Conservation (phyloP, 2,329 filamentous ascomycete genomes). For the Daldinia eschscholtzii region DNA sequence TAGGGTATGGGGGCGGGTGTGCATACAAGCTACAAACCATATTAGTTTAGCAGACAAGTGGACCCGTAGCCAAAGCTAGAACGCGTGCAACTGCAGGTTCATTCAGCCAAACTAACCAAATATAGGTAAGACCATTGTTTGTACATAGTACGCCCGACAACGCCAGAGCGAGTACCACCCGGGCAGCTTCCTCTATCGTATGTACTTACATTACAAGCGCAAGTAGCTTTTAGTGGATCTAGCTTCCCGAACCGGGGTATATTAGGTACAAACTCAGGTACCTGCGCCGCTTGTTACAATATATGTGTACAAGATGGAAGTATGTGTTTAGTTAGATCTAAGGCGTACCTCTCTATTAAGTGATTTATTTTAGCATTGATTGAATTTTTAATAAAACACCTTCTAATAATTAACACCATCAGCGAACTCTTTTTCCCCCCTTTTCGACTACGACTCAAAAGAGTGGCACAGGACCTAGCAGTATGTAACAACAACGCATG, state of each 20-base stretch:
- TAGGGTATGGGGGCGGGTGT: slow-evolving; percentile 14
- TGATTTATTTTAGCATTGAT: slow-evolving; percentile 11
- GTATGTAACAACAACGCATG: neutral
- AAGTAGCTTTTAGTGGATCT: slow-evolving; percentile 15
- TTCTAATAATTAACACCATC: neutral
- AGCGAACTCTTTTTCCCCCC: slow-evolving; percentile 10
- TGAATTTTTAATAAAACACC: slow-evolving; percentile 4
- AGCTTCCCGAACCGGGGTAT: slow-evolving; percentile 8
- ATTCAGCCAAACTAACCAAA: slow-evolving; percentile 27
- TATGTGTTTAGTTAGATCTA: too few relatives aligned
- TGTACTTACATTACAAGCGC: slow-evolving; percentile 2
- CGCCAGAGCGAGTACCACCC: slow-evolving; percentile 17
- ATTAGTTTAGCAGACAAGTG: slow-evolving; percentile 7
- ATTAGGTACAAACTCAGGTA: neutral
- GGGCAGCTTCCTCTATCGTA: slow-evolving; percentile 10
- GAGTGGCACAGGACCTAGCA: slow-evolving; percentile 6
- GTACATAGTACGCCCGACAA: slow-evolving; percentile 16
- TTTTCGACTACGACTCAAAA: slow-evolving; percentile 6
- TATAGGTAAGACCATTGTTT: slow-evolving; percentile 18
- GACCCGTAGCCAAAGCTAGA: slow-evolving; percentile 25
- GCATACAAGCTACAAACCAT: slow-evolving; percentile 6
- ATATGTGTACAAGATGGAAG: neutral
- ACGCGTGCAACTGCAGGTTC: slow-evolving; percentile 34
- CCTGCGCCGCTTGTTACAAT: neutral
- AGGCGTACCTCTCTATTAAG: too few relatives aligned